Conservation (phyloP, 1,284 basidiomycete genomes). For the Cystobasidium slooffiae region DNA sequence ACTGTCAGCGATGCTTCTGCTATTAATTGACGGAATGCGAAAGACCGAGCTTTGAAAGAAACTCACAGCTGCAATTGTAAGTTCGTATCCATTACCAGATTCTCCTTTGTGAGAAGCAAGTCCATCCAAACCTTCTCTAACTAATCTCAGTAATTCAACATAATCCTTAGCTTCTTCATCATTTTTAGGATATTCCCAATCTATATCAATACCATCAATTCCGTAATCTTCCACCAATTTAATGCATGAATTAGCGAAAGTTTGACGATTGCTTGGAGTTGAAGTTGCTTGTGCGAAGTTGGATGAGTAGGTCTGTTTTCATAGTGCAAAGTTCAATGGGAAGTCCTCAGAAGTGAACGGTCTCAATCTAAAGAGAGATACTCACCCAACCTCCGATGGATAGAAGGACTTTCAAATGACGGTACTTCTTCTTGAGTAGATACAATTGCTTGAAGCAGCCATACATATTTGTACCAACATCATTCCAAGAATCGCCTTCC, state of each 20-base stretch:
- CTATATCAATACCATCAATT: constrained; percentile 69
- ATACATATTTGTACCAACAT: constrained; percentile 58
- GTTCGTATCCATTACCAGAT: constrained; percentile 58
- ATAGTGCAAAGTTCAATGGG: neutral
- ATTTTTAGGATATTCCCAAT: constrained; percentile 62
- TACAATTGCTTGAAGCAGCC: constrained; percentile 53
- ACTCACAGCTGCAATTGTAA: constrained; percentile 55
- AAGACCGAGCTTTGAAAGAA: neutral
- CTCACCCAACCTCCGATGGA: constrained; percentile 46
- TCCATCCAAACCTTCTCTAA: constrained; percentile 59
- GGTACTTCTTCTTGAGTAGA: constrained; percentile 44
- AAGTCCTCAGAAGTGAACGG: neutral
- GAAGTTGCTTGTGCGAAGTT: constrained; percentile 49
- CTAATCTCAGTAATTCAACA: constrained; percentile 59
- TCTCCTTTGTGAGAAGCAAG: constrained; percentile 53
- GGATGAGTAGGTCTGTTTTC: constrained; percentile 49
- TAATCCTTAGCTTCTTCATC: constrained; percentile 60
- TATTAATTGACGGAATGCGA: too few relatives aligned
- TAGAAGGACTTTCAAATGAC: constrained; percentile 45
- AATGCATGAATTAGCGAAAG: constrained; percentile 74
- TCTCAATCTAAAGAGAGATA: neutral
- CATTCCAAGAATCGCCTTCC: constrained; percentile 85
- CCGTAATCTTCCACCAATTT: constrained; percentile 81
- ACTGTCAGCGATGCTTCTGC: too few relatives aligned
- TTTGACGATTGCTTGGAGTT: constrained; percentile 60